Base-by-base conservation (phyloP, 768 basidiomycete genomes). In the Leucocoprinus sp. region DNA sequence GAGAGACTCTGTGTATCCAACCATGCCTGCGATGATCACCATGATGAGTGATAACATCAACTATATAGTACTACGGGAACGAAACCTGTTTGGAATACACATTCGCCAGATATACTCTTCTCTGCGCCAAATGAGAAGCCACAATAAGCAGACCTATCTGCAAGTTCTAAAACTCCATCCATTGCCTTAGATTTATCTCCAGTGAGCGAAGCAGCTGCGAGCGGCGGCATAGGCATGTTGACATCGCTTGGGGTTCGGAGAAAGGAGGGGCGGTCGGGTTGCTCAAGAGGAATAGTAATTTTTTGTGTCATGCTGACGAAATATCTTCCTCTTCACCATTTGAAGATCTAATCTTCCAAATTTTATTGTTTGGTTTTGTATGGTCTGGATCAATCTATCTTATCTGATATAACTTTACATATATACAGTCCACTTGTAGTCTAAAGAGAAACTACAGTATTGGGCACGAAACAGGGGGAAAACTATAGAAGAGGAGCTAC, bases 71-170 rank as follows among this genome's bases (percentile, higher is more conserved):
- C n/a, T 36, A 40, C 28, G 37, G 17, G n/a, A 19, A 34, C 57
- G 84, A 62, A 58, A 93, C 96, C 96, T 31, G 96, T 99, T 71
- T 97, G 95, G 69, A 99, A 99, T 59, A 99, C 96, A 64, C 96
- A 98, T 77, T 99, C 96, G 56, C 96, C 96, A 14, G 95, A 76
- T 24, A 95, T 74, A 59, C 89, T 93, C 66, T 91, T 93, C 55
- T 90, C 76, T 3, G 91, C 92, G 57, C 96, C 96, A 59, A 99
- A 98, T 58, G 86, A 91, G 61, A 87, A 82, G 27, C 96, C 96
- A 46, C 84, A 72, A 57, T 80, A 89, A 1, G 86, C 83, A 44
- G 89, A 78, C 2, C 93, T 95, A 65, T 98, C 95, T 38, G 75
- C 75, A 50, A 99, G 74, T 65, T 98, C 92, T 48, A 99, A 71